These are phyloP conservation scores for Anthracocystis panici-leucophaei DNA, from an alignment of 1,284 basidiomycete genomes.

Conservation along the genomic window DNA sequence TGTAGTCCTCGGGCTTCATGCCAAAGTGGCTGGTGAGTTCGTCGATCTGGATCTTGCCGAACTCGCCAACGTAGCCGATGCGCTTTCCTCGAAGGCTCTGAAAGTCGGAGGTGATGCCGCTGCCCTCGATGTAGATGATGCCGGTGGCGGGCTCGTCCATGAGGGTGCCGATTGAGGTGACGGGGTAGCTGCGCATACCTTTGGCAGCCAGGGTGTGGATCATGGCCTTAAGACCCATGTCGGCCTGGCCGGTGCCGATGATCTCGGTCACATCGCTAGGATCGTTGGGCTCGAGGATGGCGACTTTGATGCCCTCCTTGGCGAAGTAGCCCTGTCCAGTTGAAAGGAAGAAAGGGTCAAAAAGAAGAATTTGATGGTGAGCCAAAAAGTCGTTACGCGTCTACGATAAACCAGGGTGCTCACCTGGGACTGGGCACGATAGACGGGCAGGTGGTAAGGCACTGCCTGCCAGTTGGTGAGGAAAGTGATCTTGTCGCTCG, in stretches of 20 bases:
- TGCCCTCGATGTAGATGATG: conserved; percentile 70
- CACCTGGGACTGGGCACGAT: conserved; percentile 69
- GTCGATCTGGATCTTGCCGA: conserved; percentile 71
- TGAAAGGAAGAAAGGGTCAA: background rate
- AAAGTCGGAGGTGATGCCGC: conserved; percentile 70
- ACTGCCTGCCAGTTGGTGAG: conserved; percentile 67
- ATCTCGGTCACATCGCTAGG: conserved; percentile 65
- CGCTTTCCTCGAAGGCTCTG: conserved; percentile 69
- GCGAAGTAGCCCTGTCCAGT: conserved; percentile 48
- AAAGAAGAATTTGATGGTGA: conserved; percentile 4
- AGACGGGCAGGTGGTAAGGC: conserved; percentile 70
- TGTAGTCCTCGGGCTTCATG: conserved; percentile 69
- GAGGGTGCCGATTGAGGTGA: conserved; percentile 70
- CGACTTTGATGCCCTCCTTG: conserved; percentile 70
- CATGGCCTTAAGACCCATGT: conserved; percentile 70
- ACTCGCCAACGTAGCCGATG: conserved; percentile 71
- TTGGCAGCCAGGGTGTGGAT: conserved; percentile 70
- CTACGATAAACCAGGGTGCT: background rate
- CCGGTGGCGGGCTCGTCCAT: conserved; percentile 71
- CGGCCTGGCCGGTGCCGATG: conserved; percentile 69
- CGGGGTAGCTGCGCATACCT: conserved; percentile 68
- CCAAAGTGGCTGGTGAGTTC: conserved; percentile 57
- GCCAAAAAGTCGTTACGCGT: conserved; percentile 26
- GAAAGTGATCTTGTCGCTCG: conserved; percentile 59
- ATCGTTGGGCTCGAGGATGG: conserved; percentile 70